Conservation (phyloP, 2,329 filamentous ascomycete genomes). For the Diaporthe vaccinii region DNA sequence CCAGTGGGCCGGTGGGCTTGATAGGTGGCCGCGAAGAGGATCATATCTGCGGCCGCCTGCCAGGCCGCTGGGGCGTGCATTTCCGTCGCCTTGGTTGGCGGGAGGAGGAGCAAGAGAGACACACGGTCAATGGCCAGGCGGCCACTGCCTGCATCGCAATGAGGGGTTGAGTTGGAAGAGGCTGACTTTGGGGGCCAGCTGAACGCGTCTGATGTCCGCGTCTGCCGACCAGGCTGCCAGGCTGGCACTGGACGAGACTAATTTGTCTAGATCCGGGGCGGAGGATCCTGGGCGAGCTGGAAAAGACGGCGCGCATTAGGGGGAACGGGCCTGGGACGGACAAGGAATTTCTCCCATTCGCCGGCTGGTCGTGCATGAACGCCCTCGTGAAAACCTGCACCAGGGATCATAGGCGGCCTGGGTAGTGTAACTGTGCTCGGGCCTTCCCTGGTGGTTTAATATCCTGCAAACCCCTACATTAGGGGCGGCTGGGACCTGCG, state of each 20-base stretch:
- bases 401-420: neutral
- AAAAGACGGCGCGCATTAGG: conserved; percentile 18
- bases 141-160: neutral
- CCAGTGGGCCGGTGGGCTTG: conserved; percentile 14
- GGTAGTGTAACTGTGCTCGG: conserved; percentile 29
- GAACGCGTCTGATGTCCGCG: conserved; percentile 7
- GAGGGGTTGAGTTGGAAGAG: conserved; percentile 1
- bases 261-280: conserved; percentile 1
- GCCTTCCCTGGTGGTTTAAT: conserved; percentile 26
- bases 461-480: conserved; percentile 32
- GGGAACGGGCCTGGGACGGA: neutral
- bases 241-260: neutral
- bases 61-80: neutral
- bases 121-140: neutral
- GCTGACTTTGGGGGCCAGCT: conserved; percentile 17
- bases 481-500: conserved; percentile 27
- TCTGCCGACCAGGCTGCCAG: neutral
- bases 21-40: neutral
- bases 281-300: conserved; percentile 28
- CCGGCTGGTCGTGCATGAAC: conserved; percentile 26
- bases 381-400: conserved; percentile 16
- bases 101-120: neutral
- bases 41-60: neutral
- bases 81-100: conserved; percentile 1
- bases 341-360: conserved; percentile 31